A percentile compares a stretch with the other conserved stretches of the same genome.
Evolutionary conservation across 179 eudicot species (phyloP).

Genomic region (Patellifolia procumbens): DNA sequence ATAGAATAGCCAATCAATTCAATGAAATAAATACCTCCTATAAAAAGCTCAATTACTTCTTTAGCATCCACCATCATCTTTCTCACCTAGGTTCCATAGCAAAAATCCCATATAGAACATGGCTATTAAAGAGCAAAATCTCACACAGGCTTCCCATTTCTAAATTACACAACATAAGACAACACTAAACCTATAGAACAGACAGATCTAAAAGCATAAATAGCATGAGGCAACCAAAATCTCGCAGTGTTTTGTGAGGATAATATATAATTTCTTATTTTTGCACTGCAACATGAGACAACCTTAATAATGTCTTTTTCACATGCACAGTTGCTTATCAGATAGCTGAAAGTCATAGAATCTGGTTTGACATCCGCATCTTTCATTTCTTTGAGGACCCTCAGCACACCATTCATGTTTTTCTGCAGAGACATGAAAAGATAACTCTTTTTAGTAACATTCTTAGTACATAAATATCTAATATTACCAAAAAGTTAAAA

Average conservation of each 20-base stretch:
- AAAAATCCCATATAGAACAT: background rate
- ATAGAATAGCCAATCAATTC: background rate
- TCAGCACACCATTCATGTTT: slow-evolving; percentile 48
- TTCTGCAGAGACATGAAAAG: slow-evolving; percentile 51
- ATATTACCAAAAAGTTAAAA: background rate
- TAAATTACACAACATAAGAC: background rate
- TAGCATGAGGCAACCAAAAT: background rate
- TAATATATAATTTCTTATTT: background rate
- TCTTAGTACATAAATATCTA: slow-evolving; percentile 5
- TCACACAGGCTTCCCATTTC: background rate
- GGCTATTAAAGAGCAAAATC: background rate
- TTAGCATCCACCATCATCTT: background rate
- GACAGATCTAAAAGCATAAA: background rate
- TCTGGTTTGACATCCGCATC: slow-evolving; percentile 67
- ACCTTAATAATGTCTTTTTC: slow-evolving; percentile 66
- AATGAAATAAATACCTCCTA: background rate
- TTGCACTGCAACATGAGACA: background rate
- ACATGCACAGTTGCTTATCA: slow-evolving; percentile 50
- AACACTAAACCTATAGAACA: background rate
- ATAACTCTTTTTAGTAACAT: background rate
- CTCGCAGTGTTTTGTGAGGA: background rate
- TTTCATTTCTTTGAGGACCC: slow-evolving; percentile 75
- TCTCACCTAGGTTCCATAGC: background rate
- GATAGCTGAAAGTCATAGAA: slow-evolving; percentile 74
- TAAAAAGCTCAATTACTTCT: background rate